phyloP scores from a whole-genome alignment of 208 protist genomes.

The Porcisia hertigi region DNA sequence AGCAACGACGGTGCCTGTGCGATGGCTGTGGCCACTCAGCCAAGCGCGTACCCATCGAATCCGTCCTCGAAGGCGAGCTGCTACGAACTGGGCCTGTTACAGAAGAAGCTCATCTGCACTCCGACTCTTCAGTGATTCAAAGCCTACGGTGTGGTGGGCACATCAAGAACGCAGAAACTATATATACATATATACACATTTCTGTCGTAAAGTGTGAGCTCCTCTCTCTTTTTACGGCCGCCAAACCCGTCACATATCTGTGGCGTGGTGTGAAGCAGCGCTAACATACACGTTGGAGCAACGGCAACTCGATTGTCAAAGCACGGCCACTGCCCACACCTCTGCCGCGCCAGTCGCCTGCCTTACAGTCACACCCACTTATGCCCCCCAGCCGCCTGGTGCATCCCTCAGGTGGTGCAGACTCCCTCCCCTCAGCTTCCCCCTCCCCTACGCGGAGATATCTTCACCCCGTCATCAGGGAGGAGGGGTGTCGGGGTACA shows the following conservation, averaged over 20 bases:
- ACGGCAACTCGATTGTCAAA: not conserved
- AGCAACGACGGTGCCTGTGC: conserved; percentile 42
- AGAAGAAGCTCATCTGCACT: conserved; percentile 81
- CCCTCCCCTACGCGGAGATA: not conserved
- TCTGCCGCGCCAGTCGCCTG: not conserved
- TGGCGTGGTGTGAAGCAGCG: too few relatives aligned
- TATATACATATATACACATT: too few relatives aligned
- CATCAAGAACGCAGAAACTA: not conserved
- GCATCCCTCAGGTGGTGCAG: not conserved
- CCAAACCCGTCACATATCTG: too few relatives aligned
- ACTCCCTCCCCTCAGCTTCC: not conserved
- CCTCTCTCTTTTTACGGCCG: too few relatives aligned
- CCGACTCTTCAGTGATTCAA: conserved; percentile 44
- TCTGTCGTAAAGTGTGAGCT: too few relatives aligned
- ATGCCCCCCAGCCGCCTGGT: not conserved
- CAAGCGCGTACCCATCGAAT: conserved; percentile 40
- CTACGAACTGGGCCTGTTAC: conserved; percentile 67
- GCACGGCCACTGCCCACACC: not conserved
- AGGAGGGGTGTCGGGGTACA: too few relatives aligned
- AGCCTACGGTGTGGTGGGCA: not conserved
- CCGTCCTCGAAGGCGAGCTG: conserved; percentile 45
- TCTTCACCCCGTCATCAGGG: not conserved
- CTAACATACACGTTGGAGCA: too few relatives aligned
- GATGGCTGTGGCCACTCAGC: conserved; percentile 50
- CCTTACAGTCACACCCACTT: not conserved